These are phyloP conservation scores for Pyrenochaeta sp. DNA, from an alignment of 2,329 filamentous ascomycete genomes.

Conservation along the genomic window DNA sequence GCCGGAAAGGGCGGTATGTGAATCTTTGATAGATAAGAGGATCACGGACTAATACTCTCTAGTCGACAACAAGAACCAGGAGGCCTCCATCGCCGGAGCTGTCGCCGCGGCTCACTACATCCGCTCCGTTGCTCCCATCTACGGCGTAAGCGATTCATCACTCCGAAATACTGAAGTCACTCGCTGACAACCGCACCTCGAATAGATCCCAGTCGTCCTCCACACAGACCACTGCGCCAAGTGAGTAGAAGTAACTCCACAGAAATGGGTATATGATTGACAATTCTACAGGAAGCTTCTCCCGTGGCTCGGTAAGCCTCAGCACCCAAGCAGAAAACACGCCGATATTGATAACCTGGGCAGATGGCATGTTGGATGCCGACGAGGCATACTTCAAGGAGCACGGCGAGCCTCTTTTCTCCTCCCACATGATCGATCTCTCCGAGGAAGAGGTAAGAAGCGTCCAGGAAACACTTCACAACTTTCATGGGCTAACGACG, in stretches of 20 bases:
- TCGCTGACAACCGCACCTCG: too few species aligned
- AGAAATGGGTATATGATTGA: not conserved
- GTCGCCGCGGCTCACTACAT: constrained; percentile 89
- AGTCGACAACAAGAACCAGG: constrained; percentile 66
- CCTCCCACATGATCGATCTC: constrained; percentile 94
- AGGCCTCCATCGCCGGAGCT: constrained; percentile 86
- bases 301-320: constrained; percentile 80
- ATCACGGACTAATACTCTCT: not conserved
- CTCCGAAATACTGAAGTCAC: constrained; percentile 5
- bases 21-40: not conserved
- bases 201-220: constrained; percentile 16
- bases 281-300: constrained; percentile 74
- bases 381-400: constrained; percentile 96
- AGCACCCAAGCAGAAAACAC: constrained; percentile 60
- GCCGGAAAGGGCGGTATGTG: constrained; percentile 62
- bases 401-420: constrained; percentile 65
- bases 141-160: constrained; percentile 81
- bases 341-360: not conserved
- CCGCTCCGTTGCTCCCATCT: constrained; percentile 82
- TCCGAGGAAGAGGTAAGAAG: constrained; percentile 74
- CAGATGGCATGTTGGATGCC: constrained; percentile 71
- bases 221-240: constrained; percentile 99
- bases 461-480: not conserved
- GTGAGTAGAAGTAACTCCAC: not conserved
- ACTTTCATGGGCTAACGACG: too few species aligned